phyloP scores from a whole-genome alignment of 345 rosid species.

The Linum tenue region DNA sequence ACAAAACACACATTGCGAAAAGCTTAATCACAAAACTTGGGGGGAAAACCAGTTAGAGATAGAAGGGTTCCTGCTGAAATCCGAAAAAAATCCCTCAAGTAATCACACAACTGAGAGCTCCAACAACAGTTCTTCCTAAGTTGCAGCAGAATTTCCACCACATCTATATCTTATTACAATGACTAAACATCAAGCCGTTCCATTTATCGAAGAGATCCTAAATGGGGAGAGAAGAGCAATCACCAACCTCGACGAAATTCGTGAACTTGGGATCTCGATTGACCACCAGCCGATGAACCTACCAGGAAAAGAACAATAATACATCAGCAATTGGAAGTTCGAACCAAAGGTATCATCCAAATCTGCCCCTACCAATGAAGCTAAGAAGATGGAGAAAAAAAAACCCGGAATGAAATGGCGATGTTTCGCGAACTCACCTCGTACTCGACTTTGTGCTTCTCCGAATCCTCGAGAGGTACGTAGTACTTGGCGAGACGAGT shows the following conservation, averaged over 20 bases:
- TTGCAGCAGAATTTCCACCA: background rate
- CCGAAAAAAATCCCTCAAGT: background rate
- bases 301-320: background rate
- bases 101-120: background rate
- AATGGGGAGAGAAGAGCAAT: background rate
- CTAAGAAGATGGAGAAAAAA: background rate
- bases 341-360: background rate
- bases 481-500: constrained; percentile 98
- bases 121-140: background rate
- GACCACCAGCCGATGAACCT: constrained; percentile 98
- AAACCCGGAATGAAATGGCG: background rate
- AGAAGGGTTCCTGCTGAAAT: background rate
- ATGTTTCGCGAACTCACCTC: constrained; percentile 38
- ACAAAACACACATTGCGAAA: background rate
- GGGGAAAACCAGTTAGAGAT: background rate
- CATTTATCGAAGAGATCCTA: background rate
- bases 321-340: background rate
- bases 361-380: background rate
- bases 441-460: constrained; percentile 97
- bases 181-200: background rate
- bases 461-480: constrained; percentile 93
- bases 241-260: constrained; percentile 86
- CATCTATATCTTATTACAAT: no score
- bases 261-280: constrained; percentile 93
- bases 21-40: background rate